A percentile compares a stretch with the other conserved stretches of the same genome.
phyloP scores from a whole-genome alignment of 169 alveolate genomes.

The Perkinsus olseni region DNA sequence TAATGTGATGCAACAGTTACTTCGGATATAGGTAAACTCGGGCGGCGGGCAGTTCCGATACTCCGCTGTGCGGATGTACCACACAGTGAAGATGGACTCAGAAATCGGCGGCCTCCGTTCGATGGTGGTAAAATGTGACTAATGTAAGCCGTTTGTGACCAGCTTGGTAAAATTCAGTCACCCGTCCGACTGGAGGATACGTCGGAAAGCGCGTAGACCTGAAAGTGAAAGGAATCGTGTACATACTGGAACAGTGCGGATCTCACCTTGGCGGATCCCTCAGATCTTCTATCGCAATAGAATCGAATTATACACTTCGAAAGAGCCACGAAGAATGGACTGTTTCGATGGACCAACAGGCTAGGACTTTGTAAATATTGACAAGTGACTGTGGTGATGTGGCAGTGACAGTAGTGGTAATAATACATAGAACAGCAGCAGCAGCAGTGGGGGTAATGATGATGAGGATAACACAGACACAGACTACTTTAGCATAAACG shows the following conservation, averaged over 20 bases:
- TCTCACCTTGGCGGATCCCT: not conserved
- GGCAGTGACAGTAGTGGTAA: too few relatives aligned
- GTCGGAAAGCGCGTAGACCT: too few relatives aligned
- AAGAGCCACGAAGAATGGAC: not conserved
- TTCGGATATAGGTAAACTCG: too few relatives aligned
- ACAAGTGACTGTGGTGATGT: too few relatives aligned
- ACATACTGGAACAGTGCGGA: not conserved
- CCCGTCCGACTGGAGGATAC: not conserved
- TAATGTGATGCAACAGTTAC: too few relatives aligned
- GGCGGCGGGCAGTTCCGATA: too few relatives aligned
- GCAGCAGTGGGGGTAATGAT: too few relatives aligned
- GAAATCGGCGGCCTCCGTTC: not conserved
- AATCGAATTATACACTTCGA: not conserved
- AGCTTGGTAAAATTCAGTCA: not conserved
- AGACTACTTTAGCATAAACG: too few relatives aligned
- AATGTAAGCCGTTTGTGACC: not conserved
- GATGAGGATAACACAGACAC: too few relatives aligned
- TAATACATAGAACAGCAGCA: too few relatives aligned
- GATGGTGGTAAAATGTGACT: not conserved
- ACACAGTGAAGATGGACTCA: not conserved
- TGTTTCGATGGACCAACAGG: not conserved
- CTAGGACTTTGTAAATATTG: not conserved
- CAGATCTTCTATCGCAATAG: not conserved
- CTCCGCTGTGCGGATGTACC: too few relatives aligned
- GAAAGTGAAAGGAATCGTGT: not conserved